These are phyloP conservation scores for Tuber calosporum DNA, from an alignment of 495 filamentous ascomycete species.

Conservation along the genomic window DNA sequence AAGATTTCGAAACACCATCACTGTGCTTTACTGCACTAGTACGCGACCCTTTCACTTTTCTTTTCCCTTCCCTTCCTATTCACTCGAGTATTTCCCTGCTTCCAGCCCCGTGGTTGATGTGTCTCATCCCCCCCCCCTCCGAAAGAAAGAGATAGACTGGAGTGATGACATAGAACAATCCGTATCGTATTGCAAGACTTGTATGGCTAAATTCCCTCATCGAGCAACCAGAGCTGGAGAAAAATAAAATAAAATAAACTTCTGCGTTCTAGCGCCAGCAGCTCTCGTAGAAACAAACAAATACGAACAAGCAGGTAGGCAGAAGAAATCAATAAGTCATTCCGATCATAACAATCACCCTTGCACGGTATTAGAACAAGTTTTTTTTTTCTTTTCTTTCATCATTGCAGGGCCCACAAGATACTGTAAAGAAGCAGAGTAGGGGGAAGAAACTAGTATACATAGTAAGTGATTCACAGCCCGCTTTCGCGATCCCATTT, in stretches of 20 bases:
- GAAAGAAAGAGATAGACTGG: not conserved
- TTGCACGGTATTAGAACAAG: not conserved
- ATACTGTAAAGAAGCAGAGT: not conserved
- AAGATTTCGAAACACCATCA: not conserved
- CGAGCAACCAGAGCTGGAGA: not conserved
- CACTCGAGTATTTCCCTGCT: not conserved
- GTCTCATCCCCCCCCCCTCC: not conserved
- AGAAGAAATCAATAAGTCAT: not conserved
- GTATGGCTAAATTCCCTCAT: constrained; percentile 6
- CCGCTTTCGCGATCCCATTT: constrained; percentile 33
- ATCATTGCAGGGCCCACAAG: not conserved
- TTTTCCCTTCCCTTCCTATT: not conserved
- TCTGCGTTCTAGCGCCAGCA: not conserved
- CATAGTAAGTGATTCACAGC: constrained; percentile 25
- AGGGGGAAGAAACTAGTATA: constrained; percentile 36
- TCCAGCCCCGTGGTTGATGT: not conserved
- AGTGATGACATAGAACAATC: not conserved
- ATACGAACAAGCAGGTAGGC: not conserved
- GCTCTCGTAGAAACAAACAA: not conserved
- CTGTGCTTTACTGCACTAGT: not conserved
- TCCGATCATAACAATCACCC: not conserved
- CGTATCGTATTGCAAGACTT: not conserved
- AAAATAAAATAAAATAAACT: not conserved
- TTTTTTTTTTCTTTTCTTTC: not conserved
- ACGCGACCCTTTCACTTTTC: not conserved